Conservation (phyloP, 2,329 filamentous ascomycete genomes). For the Monosporascus sp. region DNA sequence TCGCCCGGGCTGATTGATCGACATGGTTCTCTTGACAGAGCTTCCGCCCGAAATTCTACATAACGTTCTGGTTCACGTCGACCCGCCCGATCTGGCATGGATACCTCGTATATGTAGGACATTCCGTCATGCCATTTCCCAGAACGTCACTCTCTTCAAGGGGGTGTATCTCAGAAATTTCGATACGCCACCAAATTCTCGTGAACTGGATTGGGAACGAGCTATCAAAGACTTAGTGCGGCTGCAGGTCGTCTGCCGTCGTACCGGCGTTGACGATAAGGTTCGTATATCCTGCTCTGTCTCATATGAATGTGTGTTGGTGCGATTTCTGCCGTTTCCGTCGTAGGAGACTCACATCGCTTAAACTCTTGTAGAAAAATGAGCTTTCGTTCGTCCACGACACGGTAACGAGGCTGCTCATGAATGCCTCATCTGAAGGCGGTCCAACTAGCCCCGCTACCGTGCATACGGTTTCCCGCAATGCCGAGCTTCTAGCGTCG, state of each 20-base stretch:
- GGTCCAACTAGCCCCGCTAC: constrained; percentile 24
- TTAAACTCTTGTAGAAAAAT: constrained; percentile 25
- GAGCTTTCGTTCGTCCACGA: constrained; percentile 45
- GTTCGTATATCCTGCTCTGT: constrained; percentile 20
- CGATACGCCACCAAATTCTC: constrained; percentile 35
- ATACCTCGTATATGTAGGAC: constrained; percentile 47
- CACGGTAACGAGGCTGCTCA: constrained; percentile 41
- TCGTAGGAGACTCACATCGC: background rate
- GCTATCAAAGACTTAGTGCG: constrained; percentile 40
- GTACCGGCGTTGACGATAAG: constrained; percentile 31
- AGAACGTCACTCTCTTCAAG: constrained; percentile 56
- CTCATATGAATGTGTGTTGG: background rate
- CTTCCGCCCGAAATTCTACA: constrained; percentile 62
- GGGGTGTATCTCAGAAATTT: constrained; percentile 55
- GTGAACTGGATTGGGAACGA: constrained; percentile 36
- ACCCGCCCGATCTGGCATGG: constrained; percentile 50
- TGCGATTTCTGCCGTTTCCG: too few species aligned
- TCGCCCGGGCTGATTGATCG: constrained; percentile 3
- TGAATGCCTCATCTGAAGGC: constrained; percentile 34
- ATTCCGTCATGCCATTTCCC: constrained; percentile 50
- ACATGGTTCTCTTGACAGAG: constrained; percentile 29
- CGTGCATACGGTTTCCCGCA: constrained; percentile 42
- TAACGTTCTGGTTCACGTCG: constrained; percentile 52
- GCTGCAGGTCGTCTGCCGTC: constrained; percentile 39
- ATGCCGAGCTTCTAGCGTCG: constrained; percentile 38